phyloP scores from a whole-genome alignment of 257 asterid species.

The Paraleonurus japonicus region DNA sequence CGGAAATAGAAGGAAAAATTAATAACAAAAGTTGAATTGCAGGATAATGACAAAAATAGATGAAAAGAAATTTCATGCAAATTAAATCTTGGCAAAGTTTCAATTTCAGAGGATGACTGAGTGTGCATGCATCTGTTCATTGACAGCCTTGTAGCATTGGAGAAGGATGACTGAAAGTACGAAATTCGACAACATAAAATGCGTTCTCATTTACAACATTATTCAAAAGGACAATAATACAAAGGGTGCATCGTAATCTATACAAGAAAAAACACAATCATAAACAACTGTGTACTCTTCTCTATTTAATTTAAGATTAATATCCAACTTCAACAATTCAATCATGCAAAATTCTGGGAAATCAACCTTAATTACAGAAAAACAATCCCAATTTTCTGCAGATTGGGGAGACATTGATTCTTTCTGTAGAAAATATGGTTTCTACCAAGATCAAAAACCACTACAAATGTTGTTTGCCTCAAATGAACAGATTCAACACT shows the following conservation, averaged over 20 bases:
- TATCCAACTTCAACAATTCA: background rate
- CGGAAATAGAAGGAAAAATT: background rate
- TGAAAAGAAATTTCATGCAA: background rate
- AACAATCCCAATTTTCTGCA: background rate
- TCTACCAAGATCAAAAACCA: constrained; percentile 1
- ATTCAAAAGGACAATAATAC: background rate
- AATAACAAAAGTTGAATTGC: background rate
- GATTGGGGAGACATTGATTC: constrained; percentile 19
- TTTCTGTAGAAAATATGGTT: constrained; percentile 22
- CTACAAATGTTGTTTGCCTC: background rate
- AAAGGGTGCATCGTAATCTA: background rate
- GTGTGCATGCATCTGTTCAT: constrained; percentile 35
- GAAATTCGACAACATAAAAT: no score
- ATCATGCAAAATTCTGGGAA: background rate
- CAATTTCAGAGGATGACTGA: constrained; percentile 26
- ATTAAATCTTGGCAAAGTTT: background rate
- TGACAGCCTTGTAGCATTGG: constrained; percentile 84
- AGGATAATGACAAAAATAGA: background rate
- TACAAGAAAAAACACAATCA: background rate
- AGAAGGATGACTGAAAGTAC: no score
- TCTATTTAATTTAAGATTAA: background rate
- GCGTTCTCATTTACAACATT: background rate
- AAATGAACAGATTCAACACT: background rate
- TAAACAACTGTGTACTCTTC: background rate
- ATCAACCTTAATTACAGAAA: background rate